A percentile compares a stretch with the other conserved stretches of the same genome.
Evolutionary conservation across 257 asterid species (phyloP).

Genomic region (Coffea eugenioides): DNA sequence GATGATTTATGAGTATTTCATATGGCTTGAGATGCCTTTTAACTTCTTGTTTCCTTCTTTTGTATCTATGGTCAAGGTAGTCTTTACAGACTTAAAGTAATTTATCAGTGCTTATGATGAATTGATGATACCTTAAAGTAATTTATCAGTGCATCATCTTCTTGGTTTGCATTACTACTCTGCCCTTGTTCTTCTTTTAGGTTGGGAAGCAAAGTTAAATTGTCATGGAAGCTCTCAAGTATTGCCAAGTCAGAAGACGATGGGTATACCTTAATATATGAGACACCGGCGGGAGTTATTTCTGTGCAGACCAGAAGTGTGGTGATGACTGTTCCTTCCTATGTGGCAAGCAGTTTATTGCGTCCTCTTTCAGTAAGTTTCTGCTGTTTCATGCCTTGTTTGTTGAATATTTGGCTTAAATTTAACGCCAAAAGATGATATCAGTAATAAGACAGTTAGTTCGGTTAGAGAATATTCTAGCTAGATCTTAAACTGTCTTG

Average conservation of each 20-base stretch:
- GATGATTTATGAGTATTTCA: not conserved
- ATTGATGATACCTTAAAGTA: not conserved
- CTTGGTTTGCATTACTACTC: not conserved
- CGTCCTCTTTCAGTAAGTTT: constrained; percentile 86
- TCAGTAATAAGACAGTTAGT: not conserved
- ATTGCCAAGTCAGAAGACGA: constrained; percentile 61
- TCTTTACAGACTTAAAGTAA: not conserved
- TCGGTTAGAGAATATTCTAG: not conserved
- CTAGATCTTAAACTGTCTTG: not conserved
- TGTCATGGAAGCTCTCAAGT: constrained; percentile 78
- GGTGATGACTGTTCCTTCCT: constrained; percentile 86
- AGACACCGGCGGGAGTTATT: constrained; percentile 78
- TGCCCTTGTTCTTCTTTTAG: constrained; percentile 31
- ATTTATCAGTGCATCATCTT: too few species aligned
- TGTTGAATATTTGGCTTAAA: not conserved
- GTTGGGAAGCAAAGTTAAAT: constrained; percentile 76
- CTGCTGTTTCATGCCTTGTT: not conserved
- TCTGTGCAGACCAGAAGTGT: constrained; percentile 66
- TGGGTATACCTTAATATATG: constrained; percentile 63
- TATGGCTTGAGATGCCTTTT: not conserved
- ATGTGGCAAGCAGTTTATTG: constrained; percentile 71
- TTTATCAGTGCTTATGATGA: not conserved
- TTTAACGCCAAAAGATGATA: not conserved
- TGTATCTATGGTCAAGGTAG: too few species aligned
- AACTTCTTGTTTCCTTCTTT: not conserved